These are phyloP conservation scores for Penicillium expansum DNA, from an alignment of 2,329 filamentous ascomycete genomes.

Conservation along the genomic window DNA sequence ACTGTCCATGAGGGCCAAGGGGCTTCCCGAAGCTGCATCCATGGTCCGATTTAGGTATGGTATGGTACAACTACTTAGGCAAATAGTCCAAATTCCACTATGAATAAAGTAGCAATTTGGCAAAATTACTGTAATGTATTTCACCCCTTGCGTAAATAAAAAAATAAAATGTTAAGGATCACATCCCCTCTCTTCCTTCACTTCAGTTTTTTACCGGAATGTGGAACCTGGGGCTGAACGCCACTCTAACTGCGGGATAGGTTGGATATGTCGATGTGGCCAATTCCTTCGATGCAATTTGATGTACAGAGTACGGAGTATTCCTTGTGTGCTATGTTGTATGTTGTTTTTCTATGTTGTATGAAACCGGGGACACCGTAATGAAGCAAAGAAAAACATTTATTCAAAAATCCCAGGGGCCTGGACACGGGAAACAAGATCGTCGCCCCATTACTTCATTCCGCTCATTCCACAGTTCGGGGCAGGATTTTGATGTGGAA, in stretches of 20 bases:
- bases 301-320: too few relatives aligned
- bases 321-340: too few relatives aligned
- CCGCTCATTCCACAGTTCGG: slow-evolving; percentile 6
- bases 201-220: slow-evolving; percentile 11
- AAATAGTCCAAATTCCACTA: neutral
- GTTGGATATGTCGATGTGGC: neutral
- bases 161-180: neutral
- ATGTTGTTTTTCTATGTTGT: too few relatives aligned
- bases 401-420: slow-evolving; percentile 4
- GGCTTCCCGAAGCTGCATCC: slow-evolving; percentile 3
- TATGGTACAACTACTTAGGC: neutral
- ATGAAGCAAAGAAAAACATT: too few relatives aligned
- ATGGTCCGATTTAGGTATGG: neutral
- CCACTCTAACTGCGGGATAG: slow-evolving; percentile 13
- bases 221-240: slow-evolving; percentile 25
- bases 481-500: neutral
- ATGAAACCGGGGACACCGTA: too few relatives aligned
- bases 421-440: slow-evolving; percentile 18
- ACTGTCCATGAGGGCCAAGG: neutral
- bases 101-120: neutral
- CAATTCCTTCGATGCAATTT: neutral
- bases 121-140: neutral
- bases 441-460: slow-evolving; percentile 9
- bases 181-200: neutral
- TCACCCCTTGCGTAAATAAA: slow-evolving; percentile 3